Evolutionary conservation across 2,329 filamentous ascomycete genomes (phyloP).

Genomic region (Diaporthe sp.): DNA sequence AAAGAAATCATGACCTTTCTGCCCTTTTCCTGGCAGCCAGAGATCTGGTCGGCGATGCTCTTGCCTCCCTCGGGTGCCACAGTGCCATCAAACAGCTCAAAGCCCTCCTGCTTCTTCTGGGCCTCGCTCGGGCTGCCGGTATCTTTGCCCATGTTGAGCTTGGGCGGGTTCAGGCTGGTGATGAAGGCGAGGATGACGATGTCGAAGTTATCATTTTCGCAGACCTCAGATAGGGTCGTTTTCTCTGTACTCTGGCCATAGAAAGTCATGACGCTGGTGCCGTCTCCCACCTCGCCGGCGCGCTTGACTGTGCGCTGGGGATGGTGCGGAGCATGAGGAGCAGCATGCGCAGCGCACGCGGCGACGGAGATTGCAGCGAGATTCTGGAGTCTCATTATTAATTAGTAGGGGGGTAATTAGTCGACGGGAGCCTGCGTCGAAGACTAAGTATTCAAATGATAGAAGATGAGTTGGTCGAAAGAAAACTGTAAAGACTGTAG

Average conservation of each 20-base stretch:
- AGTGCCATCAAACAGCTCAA: slow-evolving; percentile 27
- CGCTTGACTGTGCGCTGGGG: slow-evolving; percentile 10
- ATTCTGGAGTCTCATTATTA: slow-evolving; percentile 19
- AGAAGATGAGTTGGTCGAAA: neutral
- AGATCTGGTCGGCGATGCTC: slow-evolving; percentile 28
- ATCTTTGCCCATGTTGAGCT: slow-evolving; percentile 31
- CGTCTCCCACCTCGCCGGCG: neutral
- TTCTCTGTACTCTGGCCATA: slow-evolving; percentile 25
- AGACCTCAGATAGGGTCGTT: slow-evolving; percentile 2
- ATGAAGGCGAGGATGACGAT: slow-evolving; percentile 28
- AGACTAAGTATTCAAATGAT: neutral
- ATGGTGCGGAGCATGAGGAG: neutral
- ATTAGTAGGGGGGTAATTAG: neutral
- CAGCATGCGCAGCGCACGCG: slow-evolving; percentile 4
- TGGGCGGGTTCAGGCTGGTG: slow-evolving; percentile 28
- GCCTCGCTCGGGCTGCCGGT: slow-evolving; percentile 20
- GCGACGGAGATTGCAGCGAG: slow-evolving; percentile 6
- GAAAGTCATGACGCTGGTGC: slow-evolving; percentile 9
- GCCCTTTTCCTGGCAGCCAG: slow-evolving; percentile 13
- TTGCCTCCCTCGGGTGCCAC: neutral
- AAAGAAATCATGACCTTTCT: slow-evolving; percentile 33
- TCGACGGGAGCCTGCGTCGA: neutral
- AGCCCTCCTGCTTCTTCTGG: slow-evolving; percentile 10
- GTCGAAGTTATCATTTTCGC: slow-evolving; percentile 25
- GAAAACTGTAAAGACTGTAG: neutral